Evolutionary conservation across 371 early-diverging fungal species (phyloP), one percentile per base, ranked within the genome.

Genomic region (Umbelopsis sp.): DNA sequence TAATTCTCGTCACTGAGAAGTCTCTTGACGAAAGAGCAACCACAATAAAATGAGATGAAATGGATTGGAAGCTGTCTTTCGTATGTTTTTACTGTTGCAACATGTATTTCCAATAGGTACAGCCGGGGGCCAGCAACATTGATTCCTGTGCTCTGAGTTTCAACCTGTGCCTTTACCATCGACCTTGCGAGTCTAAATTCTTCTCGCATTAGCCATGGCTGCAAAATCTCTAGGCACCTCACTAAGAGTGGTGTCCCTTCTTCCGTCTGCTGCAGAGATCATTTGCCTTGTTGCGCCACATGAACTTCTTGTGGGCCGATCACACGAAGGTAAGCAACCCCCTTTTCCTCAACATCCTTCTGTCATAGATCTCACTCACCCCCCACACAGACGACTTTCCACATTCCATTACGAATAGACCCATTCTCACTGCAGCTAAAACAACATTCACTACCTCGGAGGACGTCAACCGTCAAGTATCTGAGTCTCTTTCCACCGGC

Each of bases 201-300:
- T 51, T 12, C 25, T 9, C 25, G 24, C 12, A 11, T 12, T 29
- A 11, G 22, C 16, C 20, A 57, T 57, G 57, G 57, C 29, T 35
- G 57, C 14, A 10, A 57, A 57, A 57, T 57, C 52, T 25, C 11
- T 57, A 8, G 57, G 57, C 9, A 57, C 6, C 7, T 18, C 57
- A 16, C 29, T 65, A 16, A 67, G 81, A 50, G 84, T 86, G 71
- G 75, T 87, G 45, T 79, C 80, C 63, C 70, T 87, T 8, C 73
- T 87, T 24, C 88, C 88, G 18, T 85, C 86, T 11, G 88, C 88
- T 4, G 83, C 86, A 16, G 88, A 88, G 71, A 81, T 84, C 66
- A 76, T 88, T 35, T 83, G 84, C 67, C 68, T 86, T 5, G 80
- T 86, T 1, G 83, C 81, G 3, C 85, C 78, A 14, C 76, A 76